These are phyloP conservation scores for Mycosphaerella sp. DNA, from an alignment of 2,329 filamentous ascomycete species.

Conservation along the genomic window DNA sequence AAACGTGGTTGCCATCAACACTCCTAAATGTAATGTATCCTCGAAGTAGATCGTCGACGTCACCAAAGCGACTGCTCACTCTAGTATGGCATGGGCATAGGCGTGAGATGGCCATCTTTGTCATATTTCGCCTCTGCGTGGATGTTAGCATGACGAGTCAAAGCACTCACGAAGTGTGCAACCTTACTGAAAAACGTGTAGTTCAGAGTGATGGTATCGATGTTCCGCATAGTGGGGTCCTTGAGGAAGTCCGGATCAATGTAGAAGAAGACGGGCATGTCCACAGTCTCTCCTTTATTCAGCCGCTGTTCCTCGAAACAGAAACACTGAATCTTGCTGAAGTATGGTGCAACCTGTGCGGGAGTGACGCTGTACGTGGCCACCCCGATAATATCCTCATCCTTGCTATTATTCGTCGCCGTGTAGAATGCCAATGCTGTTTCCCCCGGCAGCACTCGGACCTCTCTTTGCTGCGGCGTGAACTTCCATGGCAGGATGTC, in stretches of 20 bases:
- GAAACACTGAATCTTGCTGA: slow-evolving; percentile 99
- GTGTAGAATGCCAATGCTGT: slow-evolving; percentile 97
- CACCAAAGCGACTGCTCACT: neutral
- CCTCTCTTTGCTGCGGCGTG: slow-evolving; percentile 90
- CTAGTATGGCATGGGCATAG: slow-evolving; percentile 41
- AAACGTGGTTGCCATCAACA: too few relatives aligned
- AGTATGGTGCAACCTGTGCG: slow-evolving; percentile 91
- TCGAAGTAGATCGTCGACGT: too few relatives aligned
- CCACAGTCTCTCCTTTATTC: slow-evolving; percentile 91
- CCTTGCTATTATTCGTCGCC: slow-evolving; percentile 80
- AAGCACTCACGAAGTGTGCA: neutral
- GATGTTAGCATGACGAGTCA: slow-evolving; percentile 19
- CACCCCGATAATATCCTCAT: slow-evolving; percentile 88
- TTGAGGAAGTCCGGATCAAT: slow-evolving; percentile 92
- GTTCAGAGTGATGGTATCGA: slow-evolving; percentile 90
- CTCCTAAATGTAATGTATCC: too few relatives aligned
- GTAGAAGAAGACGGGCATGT: slow-evolving; percentile 99
- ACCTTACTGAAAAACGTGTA: slow-evolving; percentile 98
- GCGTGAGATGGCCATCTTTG: slow-evolving; percentile 65
- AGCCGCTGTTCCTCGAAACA: slow-evolving; percentile 95
- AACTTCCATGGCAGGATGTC: slow-evolving; percentile 98
- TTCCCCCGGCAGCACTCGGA: slow-evolving; percentile 89
- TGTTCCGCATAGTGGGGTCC: slow-evolving; percentile 85
- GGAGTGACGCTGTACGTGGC: slow-evolving; percentile 97
- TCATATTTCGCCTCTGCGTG: slow-evolving; percentile 72